Conservation (phyloP, 805 yeast genomes). For the Danielozyma ontarioensis region DNA sequence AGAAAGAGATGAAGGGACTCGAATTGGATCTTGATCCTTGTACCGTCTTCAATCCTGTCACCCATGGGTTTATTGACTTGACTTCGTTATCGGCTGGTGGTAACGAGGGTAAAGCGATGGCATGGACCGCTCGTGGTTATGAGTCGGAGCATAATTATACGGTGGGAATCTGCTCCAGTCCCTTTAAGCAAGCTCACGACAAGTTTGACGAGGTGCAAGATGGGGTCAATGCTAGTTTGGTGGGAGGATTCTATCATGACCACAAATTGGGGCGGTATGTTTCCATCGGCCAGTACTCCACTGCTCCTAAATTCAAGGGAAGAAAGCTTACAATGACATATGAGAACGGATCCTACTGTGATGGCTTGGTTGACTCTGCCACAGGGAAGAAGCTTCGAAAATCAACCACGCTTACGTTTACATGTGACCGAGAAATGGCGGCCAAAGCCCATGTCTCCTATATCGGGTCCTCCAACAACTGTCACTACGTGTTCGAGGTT, state of each 20-base stretch:
- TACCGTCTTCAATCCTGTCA: conserved; percentile 36
- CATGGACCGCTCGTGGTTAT: conserved; percentile 68
- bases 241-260: conserved; percentile 57
- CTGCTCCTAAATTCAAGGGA: conserved; percentile 65
- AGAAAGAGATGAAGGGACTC: neutral
- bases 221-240: conserved; percentile 36
- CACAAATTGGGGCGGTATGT: conserved; percentile 31
- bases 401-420: conserved; percentile 64
- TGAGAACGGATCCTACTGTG: conserved; percentile 60
- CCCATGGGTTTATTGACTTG: conserved; percentile 50
- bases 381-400: conserved; percentile 47
- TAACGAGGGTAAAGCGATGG: conserved; percentile 39
- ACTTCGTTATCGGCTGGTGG: conserved; percentile 43
- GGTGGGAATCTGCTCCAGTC: conserved; percentile 63
- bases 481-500: conserved; percentile 81
- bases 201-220: conserved; percentile 30
- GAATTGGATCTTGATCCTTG: conserved; percentile 27
- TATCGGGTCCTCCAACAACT: conserved; percentile 68
- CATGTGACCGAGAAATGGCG: conserved; percentile 73
- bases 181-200: conserved; percentile 36
- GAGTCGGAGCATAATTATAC: conserved; percentile 72
- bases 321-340: conserved; percentile 67
- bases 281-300: conserved; percentile 59
- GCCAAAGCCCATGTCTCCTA: conserved; percentile 61
- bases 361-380: conserved; percentile 26